Evolutionary conservation across 1,284 basidiomycete species (phyloP).

Genomic region (Cronartium quercuum): DNA sequence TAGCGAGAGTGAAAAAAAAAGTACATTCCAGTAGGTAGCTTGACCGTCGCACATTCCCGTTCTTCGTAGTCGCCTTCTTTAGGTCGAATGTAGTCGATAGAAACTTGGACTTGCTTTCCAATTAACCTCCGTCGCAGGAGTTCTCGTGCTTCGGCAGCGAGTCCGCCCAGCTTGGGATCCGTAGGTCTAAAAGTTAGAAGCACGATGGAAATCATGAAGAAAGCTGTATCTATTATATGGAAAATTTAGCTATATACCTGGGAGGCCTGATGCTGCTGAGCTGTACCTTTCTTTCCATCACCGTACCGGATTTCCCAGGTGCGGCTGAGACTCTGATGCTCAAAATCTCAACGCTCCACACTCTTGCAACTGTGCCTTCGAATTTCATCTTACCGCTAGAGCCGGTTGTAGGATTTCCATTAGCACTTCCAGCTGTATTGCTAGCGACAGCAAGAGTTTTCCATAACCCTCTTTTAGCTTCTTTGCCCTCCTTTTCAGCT

Average conservation of each 20-base stretch:
- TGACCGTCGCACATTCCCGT: constrained; percentile 65
- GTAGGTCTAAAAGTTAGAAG: constrained; percentile 55
- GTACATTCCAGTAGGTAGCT: constrained; percentile 32
- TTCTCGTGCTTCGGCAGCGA: constrained; percentile 82
- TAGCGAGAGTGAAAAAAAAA: neutral
- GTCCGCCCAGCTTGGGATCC: constrained; percentile 80
- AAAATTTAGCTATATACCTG: neutral
- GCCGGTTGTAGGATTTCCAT: neutral
- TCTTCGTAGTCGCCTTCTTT: constrained; percentile 88
- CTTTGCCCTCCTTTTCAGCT: constrained; percentile 60
- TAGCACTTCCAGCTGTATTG: neutral
- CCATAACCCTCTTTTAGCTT: constrained; percentile 56
- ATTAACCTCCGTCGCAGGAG: constrained; percentile 84
- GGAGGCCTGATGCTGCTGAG: constrained; percentile 50
- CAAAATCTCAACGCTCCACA: constrained; percentile 90
- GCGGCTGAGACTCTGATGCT: constrained; percentile 63
- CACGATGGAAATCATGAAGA: constrained; percentile 46
- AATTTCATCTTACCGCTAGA: constrained; percentile 52
- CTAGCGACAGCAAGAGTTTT: constrained; percentile 55
- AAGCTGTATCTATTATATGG: neutral
- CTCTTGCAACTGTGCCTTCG: constrained; percentile 73
- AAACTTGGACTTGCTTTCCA: constrained; percentile 76
- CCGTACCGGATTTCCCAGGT: constrained; percentile 56
- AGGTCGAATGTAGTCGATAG: constrained; percentile 82
- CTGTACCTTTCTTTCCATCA: constrained; percentile 69